These are phyloP conservation scores for Cryphonectria parasitica DNA, from an alignment of 2,329 filamentous ascomycete species.

Conservation along the genomic window DNA sequence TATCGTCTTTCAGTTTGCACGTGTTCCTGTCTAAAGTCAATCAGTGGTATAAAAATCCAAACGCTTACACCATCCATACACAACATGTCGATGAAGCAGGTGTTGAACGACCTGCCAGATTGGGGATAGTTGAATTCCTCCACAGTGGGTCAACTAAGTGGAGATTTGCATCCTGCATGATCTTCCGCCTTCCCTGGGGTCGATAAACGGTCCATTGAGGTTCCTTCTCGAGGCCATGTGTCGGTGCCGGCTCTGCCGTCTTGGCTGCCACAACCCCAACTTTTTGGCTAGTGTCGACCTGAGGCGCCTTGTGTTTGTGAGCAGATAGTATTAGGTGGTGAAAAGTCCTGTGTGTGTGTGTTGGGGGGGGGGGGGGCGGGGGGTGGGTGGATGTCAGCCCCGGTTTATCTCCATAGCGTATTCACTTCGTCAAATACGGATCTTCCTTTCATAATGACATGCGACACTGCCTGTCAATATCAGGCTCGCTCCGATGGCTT, in stretches of 20 bases:
- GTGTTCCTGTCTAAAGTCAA: background rate
- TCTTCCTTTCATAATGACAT: background rate
- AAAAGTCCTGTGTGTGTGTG: background rate
- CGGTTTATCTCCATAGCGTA: background rate
- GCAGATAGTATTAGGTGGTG: background rate
- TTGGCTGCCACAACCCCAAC: background rate
- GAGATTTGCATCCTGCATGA: conserved; percentile 6
- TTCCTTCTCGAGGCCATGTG: conserved; percentile 14
- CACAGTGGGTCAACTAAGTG: background rate
- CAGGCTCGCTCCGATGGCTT: background rate
- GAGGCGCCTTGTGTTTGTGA: background rate
- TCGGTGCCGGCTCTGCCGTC: conserved; percentile 3
- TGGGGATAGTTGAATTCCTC: background rate
- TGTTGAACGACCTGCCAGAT: conserved; percentile 11
- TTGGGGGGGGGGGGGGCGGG: too few species aligned
- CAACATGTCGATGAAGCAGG: background rate
- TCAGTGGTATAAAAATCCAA: background rate
- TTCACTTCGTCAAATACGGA: background rate
- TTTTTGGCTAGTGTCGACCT: background rate
- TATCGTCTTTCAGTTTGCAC: background rate
- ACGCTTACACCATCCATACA: background rate
- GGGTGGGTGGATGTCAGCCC: background rate
- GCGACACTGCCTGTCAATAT: background rate
- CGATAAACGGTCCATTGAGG: conserved; percentile 16
- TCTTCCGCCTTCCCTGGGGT: background rate